Evolutionary conservation across 1,139 yeast species (phyloP), one percentile per base, ranked within the genome.

Genomic region (Debaryomyces robertsiae): DNA sequence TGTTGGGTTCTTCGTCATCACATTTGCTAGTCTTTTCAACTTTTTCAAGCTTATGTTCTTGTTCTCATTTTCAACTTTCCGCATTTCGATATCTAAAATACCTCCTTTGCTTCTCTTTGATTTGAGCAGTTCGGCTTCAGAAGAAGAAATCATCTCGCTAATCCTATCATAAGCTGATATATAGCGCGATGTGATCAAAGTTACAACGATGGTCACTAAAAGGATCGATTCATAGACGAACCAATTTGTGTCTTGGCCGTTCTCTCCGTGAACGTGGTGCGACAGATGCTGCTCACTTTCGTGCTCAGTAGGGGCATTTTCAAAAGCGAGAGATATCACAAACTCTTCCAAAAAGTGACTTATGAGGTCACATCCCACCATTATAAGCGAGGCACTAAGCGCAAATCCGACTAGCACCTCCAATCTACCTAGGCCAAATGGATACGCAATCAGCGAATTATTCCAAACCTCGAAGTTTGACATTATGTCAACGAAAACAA

Each of bases 401-500:
- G 94, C 96, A 69, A 90, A 91, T 3, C 95, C 95, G 28, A 86
- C 82, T 19, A 93, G 67, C 0, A 91, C 95, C 55, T 93, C 96
- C 16, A 87, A 73, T 45, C 98, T 72, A 17, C 94, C 95, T 29
- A 93, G 69, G 0, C 98, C 98, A 69, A 93, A 93, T 0, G 98
- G 98, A 50, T 81, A 85, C 13, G 83, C 82, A 31, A 93, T 70
- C 6, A 95, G 84, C n/a, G 93, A 79, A 43, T 78, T 80, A 48
- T 79, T 82, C 97, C 98, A 93, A 3, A 86, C 95, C 49, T 88
- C 95, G 58, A 93, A 93, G 56, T 91, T 93, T 11, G 90, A 79
- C 77, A 93, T 77, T 9, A 89, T 75, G 46, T 84, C 90, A 7
- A 90, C 96, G 17, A 78, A 65, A 0, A 86, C 85, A 9, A 84